A percentile compares a stretch with the other conserved stretches of the same genome.
Conservation (phyloP, 2,329 filamentous ascomycete genomes). For the Claviceps capensis region DNA sequence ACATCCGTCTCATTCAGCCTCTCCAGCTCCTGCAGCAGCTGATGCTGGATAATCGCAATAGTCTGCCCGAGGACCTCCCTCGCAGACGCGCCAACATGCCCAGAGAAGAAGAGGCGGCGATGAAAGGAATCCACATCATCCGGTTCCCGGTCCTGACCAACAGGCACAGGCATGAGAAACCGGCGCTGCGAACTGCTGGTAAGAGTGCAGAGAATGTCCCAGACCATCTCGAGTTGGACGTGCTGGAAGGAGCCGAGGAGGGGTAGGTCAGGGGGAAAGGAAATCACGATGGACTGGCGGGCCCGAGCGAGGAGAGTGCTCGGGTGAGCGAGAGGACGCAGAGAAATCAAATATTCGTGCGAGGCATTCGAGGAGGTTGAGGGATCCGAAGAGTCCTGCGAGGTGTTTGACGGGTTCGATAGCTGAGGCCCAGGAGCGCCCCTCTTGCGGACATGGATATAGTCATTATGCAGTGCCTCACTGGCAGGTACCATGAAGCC, state of each 20-base stretch:
- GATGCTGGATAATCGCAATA: constrained; percentile 28
- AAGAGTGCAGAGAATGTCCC: constrained; percentile 31
- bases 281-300: constrained; percentile 17
- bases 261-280: constrained; percentile 10
- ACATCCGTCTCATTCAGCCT: constrained; percentile 32
- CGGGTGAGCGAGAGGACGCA: constrained; percentile 31
- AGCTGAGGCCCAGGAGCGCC: constrained; percentile 7
- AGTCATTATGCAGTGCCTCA: constrained; percentile 41
- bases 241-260: constrained; percentile 30
- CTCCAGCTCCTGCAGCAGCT: constrained; percentile 29
- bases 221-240: constrained; percentile 39
- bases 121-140: constrained; percentile 15
- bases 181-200: constrained; percentile 19
- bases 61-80: constrained; percentile 19
- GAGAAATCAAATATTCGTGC: constrained; percentile 38
- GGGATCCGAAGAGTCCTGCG: too few species aligned
- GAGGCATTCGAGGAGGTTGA: constrained; percentile 6
- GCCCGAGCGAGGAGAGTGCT: constrained; percentile 34
- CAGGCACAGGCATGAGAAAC: constrained; percentile 15
- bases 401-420: neutral
- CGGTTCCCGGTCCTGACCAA: constrained; percentile 3
- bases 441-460: constrained; percentile 40
- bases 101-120: constrained; percentile 17
- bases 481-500: constrained; percentile 43
- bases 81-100: constrained; percentile 16